phyloP scores from a whole-genome alignment of 257 asterid species.

The Solanum medicagineum region DNA sequence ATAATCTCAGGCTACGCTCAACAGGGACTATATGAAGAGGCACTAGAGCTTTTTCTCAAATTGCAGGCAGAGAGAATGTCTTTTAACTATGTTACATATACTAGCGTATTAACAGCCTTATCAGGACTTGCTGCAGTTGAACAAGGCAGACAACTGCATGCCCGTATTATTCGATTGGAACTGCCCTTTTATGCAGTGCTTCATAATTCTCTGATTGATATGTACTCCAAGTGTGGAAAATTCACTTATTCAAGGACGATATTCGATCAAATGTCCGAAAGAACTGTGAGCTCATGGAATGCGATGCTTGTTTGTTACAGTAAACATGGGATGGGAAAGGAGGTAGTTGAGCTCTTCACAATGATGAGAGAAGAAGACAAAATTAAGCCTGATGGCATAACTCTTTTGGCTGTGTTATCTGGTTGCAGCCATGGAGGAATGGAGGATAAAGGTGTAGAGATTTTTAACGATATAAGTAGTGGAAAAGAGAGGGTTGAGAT shows the following conservation, averaged over 20 bases:
- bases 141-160: constrained; percentile 72
- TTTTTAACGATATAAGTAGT: constrained; percentile 33
- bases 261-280: constrained; percentile 46
- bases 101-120: constrained; percentile 46
- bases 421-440: constrained; percentile 89
- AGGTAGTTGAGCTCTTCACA: constrained; percentile 43
- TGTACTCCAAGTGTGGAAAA: constrained; percentile 89
- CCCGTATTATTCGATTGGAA: constrained; percentile 48
- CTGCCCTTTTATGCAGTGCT: constrained; percentile 30
- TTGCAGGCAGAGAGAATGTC: constrained; percentile 49
- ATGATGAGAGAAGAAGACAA: constrained; percentile 40
- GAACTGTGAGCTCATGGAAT: constrained; percentile 74
- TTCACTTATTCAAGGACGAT: constrained; percentile 59
- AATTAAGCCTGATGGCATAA: constrained; percentile 40
- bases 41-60: constrained; percentile 40
- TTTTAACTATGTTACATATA: constrained; percentile 65
- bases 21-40: constrained; percentile 59
- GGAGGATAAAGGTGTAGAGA: constrained; percentile 48
- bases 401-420: constrained; percentile 56
- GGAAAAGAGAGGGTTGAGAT: constrained; percentile 18
- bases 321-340: constrained; percentile 59
- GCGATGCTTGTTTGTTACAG: constrained; percentile 71
- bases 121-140: constrained; percentile 85
- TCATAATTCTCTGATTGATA: constrained; percentile 72
- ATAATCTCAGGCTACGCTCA: constrained; percentile 80